Base-by-base conservation (phyloP, 2,329 filamentous ascomycete species). In the Fusarium ambrosium region DNA sequence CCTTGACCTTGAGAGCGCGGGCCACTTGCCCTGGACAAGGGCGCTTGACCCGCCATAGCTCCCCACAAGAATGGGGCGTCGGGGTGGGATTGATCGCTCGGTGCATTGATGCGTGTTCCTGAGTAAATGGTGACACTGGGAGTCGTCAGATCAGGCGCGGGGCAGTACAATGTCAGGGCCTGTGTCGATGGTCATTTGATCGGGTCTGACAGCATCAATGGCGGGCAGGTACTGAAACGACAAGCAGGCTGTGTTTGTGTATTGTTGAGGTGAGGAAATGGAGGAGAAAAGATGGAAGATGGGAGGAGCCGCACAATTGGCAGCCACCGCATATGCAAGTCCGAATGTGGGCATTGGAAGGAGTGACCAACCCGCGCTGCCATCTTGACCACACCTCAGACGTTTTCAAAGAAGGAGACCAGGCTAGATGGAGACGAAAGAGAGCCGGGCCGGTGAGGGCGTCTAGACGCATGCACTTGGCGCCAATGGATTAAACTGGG, bases 31-130 rank as follows among this genome's bases (percentile, higher is more conserved):
- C 58, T 70, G 36, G 48, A 16, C 72, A 34, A 39, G 18, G 22
- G 48, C 27, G 32, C 24, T 24, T 41, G 67, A 69, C 77, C 77
- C 77, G 75, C 73, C 66, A 75, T 71, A 79, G 77, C 77, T 78
- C 71, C 69, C 77, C 76, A 72, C 68, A 51, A 60, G 64, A 68
- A 76, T 73, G 73, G 75, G 64, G 64, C 68, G 59, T 63, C 63
- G 71, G 66, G 45, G 62, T 64, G 64, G 71, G 73, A 71, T 58
- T 70, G 70, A 78, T 77, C 66, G 70, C 66, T 74, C 72, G 39
- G 66, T 59, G 68, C 63, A 16, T 61, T 62, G 68, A 68, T 65
- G 51, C 36, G 56, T 53, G 68, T 62, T 69, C 64, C 61, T 64
- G 43, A 71, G 39, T 29, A 66, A 56, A 45, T 13, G 18, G 63